Conservation (phyloP, 2,329 filamentous ascomycete species). For the Hymenoscyphus repandus region DNA sequence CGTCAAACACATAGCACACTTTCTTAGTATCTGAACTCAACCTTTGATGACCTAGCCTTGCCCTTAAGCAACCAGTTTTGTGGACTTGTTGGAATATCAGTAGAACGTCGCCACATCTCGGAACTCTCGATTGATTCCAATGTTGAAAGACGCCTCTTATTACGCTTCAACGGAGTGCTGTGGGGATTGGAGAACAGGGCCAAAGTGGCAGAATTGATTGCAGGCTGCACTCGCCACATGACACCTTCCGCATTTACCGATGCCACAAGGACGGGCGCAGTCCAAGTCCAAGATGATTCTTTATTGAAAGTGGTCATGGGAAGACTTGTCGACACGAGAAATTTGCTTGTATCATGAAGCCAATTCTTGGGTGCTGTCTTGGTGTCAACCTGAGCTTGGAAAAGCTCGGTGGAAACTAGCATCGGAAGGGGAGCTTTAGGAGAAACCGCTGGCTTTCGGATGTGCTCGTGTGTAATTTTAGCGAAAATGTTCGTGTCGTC, state of each 20-base stretch:
- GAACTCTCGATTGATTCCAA: slow-evolving; percentile 16
- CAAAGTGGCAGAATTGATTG: background rate
- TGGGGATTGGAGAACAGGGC: slow-evolving; percentile 16
- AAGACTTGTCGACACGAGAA: background rate
- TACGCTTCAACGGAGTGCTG: slow-evolving; percentile 17
- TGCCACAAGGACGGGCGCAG: background rate
- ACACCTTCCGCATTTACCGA: background rate
- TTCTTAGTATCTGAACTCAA: slow-evolving; percentile 22
- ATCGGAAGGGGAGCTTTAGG: slow-evolving; percentile 6
- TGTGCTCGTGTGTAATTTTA: background rate
- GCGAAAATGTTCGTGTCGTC: background rate
- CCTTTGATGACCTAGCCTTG: slow-evolving; percentile 7
- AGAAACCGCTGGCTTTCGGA: background rate
- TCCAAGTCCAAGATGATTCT: slow-evolving; percentile 1
- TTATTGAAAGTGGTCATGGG: background rate
- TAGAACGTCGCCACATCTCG: slow-evolving; percentile 19
- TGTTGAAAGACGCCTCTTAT: slow-evolving; percentile 11
- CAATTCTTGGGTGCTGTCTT: slow-evolving; percentile 7
- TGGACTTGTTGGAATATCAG: slow-evolving; percentile 11
- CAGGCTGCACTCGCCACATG: slow-evolving; percentile 16
- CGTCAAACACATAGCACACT: background rate
- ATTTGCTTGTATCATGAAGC: slow-evolving; percentile 11
- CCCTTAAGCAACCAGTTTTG: slow-evolving; percentile 22
- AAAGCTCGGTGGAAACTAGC: slow-evolving; percentile 17
- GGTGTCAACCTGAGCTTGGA: slow-evolving; percentile 4